Percentiles rank a stretch among this genome's conserved stretches.
These are phyloP conservation scores for Crotalaria pallida DNA, from an alignment of 306 rosid genomes.

Conservation along the genomic window DNA sequence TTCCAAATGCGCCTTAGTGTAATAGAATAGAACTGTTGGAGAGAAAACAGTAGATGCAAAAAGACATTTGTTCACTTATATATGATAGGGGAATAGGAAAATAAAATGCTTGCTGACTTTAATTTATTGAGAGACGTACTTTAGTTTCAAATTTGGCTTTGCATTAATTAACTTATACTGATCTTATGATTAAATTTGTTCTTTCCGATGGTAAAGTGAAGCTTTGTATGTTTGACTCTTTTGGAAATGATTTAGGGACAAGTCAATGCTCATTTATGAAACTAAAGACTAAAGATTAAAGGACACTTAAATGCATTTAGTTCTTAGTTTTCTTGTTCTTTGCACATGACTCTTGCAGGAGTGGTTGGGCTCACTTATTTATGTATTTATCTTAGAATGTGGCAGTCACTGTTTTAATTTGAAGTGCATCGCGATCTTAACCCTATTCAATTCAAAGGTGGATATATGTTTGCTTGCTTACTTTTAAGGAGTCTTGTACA, in stretches of 20 bases:
- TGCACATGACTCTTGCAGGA: neutral
- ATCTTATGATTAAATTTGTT: slow-evolving; percentile 3
- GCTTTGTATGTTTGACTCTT: neutral
- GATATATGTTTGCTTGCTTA: too few species aligned
- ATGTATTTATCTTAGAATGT: neutral
- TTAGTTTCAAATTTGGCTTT: too few species aligned
- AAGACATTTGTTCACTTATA: too few species aligned
- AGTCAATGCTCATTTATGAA: neutral
- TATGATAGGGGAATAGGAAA: too few species aligned
- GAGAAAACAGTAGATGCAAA: too few species aligned
- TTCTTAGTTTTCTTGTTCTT: slow-evolving; percentile 6
- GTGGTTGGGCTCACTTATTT: neutral
- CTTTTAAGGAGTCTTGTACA: too few species aligned
- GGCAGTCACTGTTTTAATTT: neutral
- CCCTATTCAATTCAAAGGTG: too few species aligned
- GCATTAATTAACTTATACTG: neutral
- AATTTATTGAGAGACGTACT: too few species aligned
- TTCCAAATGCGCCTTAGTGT: neutral
- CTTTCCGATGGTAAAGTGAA: neutral
- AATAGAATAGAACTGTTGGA: too few species aligned
- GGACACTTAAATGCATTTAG: neutral
- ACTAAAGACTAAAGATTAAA: neutral
- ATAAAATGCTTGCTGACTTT: too few species aligned
- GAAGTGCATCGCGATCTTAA: too few species aligned
- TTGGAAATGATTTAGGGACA: neutral